phyloP scores from a whole-genome alignment of 306 rosid genomes.

The Acacia crassicarpa region DNA sequence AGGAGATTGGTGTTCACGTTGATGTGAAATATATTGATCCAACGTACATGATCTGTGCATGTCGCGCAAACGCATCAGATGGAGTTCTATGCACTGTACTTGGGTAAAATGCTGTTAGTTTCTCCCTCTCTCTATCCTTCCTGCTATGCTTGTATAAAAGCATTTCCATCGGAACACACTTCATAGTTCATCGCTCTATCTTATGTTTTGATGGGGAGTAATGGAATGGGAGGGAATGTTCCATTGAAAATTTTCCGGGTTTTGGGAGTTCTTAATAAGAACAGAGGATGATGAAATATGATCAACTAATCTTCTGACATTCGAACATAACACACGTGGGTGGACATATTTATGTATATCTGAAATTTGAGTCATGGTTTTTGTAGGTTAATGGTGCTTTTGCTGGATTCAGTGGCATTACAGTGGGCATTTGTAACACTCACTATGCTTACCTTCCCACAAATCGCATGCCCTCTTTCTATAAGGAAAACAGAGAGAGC shows the following conservation, averaged over 20 bases:
- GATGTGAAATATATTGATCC: slow-evolving; percentile 98
- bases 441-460: slow-evolving; percentile 91
- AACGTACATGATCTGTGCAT: slow-evolving; percentile 94
- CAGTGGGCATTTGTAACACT: slow-evolving; percentile 94
- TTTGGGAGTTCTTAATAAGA: background rate
- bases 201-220: background rate
- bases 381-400: slow-evolving; percentile 97
- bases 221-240: background rate
- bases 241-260: background rate
- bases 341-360: background rate
- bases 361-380: slow-evolving; percentile 23
- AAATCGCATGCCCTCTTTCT: too few relatives aligned
- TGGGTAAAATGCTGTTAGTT: slow-evolving; percentile 95
- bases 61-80: slow-evolving; percentile 98
- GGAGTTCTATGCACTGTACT: slow-evolving; percentile 94
- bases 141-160: background rate
- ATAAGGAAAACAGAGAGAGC: too few relatives aligned
- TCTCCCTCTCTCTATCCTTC: slow-evolving; percentile 11
- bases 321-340: background rate
- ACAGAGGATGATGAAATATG: background rate
- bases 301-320: background rate
- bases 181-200: background rate
- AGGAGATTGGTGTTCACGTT: slow-evolving; percentile 73
- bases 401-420: slow-evolving; percentile 94
- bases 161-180: background rate